Evolutionary conservation across 116 monocot species (phyloP).

Genomic region (Papilionanthe hybrid): DNA sequence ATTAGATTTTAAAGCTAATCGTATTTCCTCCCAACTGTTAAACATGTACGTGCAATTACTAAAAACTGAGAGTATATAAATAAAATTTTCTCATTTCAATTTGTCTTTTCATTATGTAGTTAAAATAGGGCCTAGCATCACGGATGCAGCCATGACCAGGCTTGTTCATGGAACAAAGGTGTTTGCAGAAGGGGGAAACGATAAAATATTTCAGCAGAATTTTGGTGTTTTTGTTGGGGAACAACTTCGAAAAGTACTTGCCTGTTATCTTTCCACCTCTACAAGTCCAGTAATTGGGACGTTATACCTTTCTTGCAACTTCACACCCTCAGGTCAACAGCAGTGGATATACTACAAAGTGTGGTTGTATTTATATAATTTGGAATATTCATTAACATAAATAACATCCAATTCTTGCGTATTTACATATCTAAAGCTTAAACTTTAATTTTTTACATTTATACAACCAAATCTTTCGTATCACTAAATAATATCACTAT

Average conservation of each 20-base stretch:
- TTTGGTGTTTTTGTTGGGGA: conserved; percentile 68
- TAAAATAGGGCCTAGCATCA: conserved; percentile 53
- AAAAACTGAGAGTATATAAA: neutral
- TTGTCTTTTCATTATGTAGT: conserved; percentile 32
- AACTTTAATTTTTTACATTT: no score
- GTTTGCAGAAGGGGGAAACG: conserved; percentile 71
- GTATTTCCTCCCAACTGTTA: no score
- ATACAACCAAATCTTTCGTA: no score
- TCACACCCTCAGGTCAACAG: conserved; percentile 33
- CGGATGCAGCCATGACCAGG: conserved; percentile 67
- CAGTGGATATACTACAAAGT: conserved; percentile 73
- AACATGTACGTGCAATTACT: neutral
- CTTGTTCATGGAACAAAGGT: conserved; percentile 76
- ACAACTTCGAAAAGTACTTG: conserved; percentile 58
- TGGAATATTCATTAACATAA: neutral
- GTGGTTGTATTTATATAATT: neutral
- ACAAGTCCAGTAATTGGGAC: conserved; percentile 85
- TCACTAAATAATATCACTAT: no score
- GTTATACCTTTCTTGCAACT: conserved; percentile 54
- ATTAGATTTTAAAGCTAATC: no score
- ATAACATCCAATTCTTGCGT: no score
- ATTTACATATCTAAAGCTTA: no score
- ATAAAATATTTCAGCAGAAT: conserved; percentile 62
- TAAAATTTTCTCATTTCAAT: neutral
- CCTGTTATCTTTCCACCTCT: conserved; percentile 84